Evolutionary conservation across 805 yeast genomes (phyloP).

Genomic region (Kodamaea restingae): DNA sequence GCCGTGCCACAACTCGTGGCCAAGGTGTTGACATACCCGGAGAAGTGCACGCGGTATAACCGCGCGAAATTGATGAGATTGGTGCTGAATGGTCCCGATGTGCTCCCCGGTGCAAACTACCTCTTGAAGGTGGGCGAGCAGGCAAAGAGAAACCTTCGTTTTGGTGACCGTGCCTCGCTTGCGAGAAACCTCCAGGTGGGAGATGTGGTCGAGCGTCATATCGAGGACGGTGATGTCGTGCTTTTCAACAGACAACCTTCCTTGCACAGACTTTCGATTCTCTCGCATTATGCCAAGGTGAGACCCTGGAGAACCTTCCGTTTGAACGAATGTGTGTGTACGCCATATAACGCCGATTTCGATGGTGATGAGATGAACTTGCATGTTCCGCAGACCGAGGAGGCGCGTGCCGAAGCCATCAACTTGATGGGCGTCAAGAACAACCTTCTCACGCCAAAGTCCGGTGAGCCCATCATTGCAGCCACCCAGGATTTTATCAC

Average conservation of each 20-base stretch:
- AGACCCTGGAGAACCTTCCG: conserved; percentile 98
- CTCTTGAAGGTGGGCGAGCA: conserved; percentile 76
- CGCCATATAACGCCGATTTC: conserved; percentile 98
- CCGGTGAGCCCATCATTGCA: conserved; percentile 98
- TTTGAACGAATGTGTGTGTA: conserved; percentile 96
- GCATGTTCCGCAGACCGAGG: conserved; percentile 98
- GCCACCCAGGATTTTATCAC: conserved; percentile 99
- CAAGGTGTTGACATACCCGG: conserved; percentile 93
- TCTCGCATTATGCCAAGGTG: conserved; percentile 92
- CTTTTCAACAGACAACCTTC: conserved; percentile 98
- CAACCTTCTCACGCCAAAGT: conserved; percentile 89
- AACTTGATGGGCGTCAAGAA: conserved; percentile 97
- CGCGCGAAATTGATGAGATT: conserved; percentile 69
- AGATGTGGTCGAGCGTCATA: conserved; percentile 92
- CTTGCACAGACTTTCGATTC: conserved; percentile 86
- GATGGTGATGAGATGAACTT: conserved; percentile 99
- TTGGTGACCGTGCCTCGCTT: conserved; percentile 75
- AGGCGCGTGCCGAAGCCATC: conserved; percentile 98
- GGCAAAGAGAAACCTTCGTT: conserved; percentile 82
- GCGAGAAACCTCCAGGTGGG: conserved; percentile 80
- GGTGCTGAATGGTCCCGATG: conserved; percentile 78
- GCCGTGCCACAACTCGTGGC: conserved; percentile 98
- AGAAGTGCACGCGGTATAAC: conserved; percentile 86
- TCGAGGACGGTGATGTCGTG: conserved; percentile 96
- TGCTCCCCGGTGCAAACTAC: conserved; percentile 96